These are phyloP conservation scores for Pseudonitzschia multiseries DNA, from an alignment of 108 stramenopile genomes.

Conservation along the genomic window DNA sequence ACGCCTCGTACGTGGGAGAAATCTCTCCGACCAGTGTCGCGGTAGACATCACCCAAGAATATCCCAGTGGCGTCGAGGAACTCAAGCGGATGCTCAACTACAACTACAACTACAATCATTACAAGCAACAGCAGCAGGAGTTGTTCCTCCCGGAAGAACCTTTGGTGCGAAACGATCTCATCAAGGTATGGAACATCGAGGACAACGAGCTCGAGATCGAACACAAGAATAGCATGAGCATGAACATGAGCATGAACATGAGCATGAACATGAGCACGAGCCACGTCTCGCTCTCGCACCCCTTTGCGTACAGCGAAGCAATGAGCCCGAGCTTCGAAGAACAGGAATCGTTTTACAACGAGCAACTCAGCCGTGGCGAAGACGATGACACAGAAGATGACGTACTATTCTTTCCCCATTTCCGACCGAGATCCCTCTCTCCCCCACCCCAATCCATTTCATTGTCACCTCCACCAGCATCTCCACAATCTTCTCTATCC, in stretches of 20 bases:
- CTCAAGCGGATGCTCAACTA: neutral
- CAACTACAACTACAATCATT: no score
- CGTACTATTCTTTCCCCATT: no score
- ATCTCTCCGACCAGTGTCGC: neutral
- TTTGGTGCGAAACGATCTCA: neutral
- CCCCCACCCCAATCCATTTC: neutral
- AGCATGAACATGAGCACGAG: no score
- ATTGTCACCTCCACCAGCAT: neutral
- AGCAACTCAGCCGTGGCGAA: neutral
- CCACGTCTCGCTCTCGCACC: no score
- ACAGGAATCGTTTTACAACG: no score
- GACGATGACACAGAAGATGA: neutral
- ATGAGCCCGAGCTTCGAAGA: no score
- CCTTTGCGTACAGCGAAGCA: no score
- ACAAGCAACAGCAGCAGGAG: no score
- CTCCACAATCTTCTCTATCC: no score
- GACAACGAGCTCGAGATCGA: neutral
- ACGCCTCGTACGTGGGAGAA: neutral
- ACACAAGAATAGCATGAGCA: no score
- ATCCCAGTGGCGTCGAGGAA: neutral
- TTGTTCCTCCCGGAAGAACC: neutral
- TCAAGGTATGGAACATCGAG: slow-evolving; percentile 7
- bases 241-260: no score
- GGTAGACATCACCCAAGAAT: neutral
- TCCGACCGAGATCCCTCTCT: no score